A percentile compares a stretch with the other conserved stretches of the same genome.
Conservation (phyloP, 2,329 filamentous ascomycete species). For the Colletotrichum karsti region DNA sequence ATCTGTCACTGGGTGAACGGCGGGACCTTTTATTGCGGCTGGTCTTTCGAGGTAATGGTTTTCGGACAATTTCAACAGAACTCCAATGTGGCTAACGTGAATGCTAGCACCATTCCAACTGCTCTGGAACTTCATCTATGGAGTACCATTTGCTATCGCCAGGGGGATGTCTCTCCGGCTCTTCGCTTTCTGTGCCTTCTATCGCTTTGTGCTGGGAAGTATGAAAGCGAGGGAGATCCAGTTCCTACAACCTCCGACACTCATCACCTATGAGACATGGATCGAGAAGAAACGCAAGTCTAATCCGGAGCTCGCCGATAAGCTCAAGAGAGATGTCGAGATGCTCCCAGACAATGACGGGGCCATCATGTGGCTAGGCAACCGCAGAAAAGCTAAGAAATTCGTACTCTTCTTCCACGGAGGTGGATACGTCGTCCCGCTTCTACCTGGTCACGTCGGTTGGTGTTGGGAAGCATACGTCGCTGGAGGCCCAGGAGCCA, state of each 20-base stretch:
- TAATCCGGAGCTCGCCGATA: neutral
- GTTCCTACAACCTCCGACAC: conserved; percentile 29
- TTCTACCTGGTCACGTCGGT: conserved; percentile 33
- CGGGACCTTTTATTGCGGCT: conserved; percentile 23
- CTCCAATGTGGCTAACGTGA: neutral
- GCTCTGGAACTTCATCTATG: conserved; percentile 14
- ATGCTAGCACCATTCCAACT: conserved; percentile 27
- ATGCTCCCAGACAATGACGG: conserved; percentile 11
- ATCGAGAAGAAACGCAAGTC: conserved; percentile 29
- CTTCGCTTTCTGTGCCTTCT: conserved; percentile 32
- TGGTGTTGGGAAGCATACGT: conserved; percentile 38
- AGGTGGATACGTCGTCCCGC: conserved; percentile 37
- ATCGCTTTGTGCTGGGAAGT: conserved; percentile 19
- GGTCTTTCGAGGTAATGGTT: conserved; percentile 27
- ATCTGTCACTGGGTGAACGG: conserved; percentile 31
- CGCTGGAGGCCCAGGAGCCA: conserved; percentile 1
- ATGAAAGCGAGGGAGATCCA: conserved; percentile 33
- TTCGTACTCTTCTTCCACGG: conserved; percentile 40
- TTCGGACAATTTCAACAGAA: accelerated
- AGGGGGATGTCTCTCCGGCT: conserved; percentile 27
- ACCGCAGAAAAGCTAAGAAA: conserved; percentile 35
- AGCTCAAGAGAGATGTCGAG: conserved; percentile 6
- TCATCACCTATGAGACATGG: conserved; percentile 34
- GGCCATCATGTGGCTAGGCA: conserved; percentile 39
- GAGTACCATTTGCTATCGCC: conserved; percentile 26